These are phyloP conservation scores for Penicillium hordei DNA, from an alignment of 2,329 filamentous ascomycete species.

Conservation along the genomic window DNA sequence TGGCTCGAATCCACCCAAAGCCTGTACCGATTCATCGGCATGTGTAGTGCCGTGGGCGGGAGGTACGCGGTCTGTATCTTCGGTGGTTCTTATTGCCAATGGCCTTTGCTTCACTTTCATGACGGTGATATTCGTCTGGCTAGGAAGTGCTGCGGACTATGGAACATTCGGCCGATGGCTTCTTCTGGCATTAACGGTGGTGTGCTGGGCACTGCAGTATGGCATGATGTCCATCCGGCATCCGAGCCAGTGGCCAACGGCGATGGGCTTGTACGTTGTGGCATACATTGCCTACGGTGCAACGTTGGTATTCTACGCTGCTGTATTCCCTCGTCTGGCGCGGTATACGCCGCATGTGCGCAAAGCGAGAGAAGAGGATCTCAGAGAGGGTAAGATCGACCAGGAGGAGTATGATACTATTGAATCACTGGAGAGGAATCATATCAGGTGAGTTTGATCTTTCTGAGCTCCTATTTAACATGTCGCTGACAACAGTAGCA, in stretches of 20 bases:
- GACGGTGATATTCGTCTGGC: conserved; percentile 45
- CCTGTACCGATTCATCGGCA: conserved; percentile 35
- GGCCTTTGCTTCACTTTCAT: conserved; percentile 46
- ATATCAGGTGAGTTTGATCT: conserved; percentile 34
- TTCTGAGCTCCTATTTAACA: neutral
- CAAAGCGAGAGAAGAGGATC: conserved; percentile 43
- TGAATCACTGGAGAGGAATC: conserved; percentile 45
- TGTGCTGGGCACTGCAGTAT: conserved; percentile 46
- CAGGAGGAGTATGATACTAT: conserved; percentile 43
- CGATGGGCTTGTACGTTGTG: conserved; percentile 44
- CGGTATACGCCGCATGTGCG: conserved; percentile 45
- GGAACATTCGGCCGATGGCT: conserved; percentile 45
- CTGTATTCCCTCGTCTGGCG: conserved; percentile 42
- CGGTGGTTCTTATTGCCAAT: conserved; percentile 44
- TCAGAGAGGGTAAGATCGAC: conserved; percentile 40
- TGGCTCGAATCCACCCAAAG: conserved; percentile 31
- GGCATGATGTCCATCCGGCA: conserved; percentile 41
- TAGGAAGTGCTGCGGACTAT: conserved; percentile 46
- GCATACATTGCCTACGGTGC: conserved; percentile 44
- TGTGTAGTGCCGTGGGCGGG: conserved; percentile 45
- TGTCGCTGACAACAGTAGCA: conserved; percentile 26
- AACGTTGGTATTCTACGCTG: conserved; percentile 46
- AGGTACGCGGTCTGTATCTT: conserved; percentile 39
- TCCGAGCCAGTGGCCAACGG: conserved; percentile 42
- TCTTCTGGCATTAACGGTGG: conserved; percentile 40